phyloP scores from a whole-genome alignment of 2,329 filamentous ascomycete species.

The Pseudogymnoascus sp. region DNA sequence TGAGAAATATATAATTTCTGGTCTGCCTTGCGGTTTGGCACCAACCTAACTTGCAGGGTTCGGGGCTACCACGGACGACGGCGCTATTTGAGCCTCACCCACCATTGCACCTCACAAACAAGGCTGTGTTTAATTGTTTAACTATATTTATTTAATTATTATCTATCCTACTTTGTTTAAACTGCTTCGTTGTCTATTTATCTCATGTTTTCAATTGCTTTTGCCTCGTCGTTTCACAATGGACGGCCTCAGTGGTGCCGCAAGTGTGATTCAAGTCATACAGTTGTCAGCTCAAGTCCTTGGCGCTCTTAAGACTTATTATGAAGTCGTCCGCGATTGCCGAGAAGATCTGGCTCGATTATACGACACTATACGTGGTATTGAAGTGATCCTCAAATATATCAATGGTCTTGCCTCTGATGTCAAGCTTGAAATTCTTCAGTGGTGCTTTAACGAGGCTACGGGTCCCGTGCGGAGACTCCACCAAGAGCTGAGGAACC shows the following conservation, averaged over 20 bases:
- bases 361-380: conserved; percentile 10
- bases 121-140: no score
- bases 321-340: conserved; percentile 15
- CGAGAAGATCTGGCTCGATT: conserved; percentile 16
- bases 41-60: no score
- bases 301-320: conserved; percentile 13
- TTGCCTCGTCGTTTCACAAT: neutral
- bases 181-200: neutral
- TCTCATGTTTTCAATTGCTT: neutral
- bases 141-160: neutral
- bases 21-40: no score
- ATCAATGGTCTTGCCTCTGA: neutral
- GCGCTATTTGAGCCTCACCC: no score
- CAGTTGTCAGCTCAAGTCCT: conserved; percentile 13
- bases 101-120: no score
- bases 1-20: no score
- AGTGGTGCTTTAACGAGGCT: neutral
- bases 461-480: neutral
- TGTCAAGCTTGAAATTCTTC: neutral
- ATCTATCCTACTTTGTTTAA: neutral
- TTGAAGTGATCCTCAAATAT: conserved; percentile 14
- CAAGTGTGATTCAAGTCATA: conserved; percentile 14
- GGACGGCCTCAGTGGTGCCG: conserved; percentile 15
- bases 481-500: neutral
- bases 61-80: no score